Conservation (phyloP, 169 alveolate genomes). For the Plasmodium vivax region DNA sequence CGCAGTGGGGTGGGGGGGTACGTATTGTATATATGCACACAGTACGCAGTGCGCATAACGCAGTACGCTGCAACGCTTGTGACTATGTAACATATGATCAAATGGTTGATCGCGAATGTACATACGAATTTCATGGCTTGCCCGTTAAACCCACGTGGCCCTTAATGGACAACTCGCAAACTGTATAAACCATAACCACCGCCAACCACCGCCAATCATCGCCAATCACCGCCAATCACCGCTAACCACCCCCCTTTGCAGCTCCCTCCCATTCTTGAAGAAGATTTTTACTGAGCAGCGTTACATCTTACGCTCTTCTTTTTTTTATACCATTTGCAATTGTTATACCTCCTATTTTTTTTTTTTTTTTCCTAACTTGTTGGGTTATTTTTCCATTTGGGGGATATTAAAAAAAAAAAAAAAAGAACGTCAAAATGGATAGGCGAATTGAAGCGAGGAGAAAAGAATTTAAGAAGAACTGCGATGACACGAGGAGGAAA, state of each 20-base stretch:
- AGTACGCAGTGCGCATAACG: neutral
- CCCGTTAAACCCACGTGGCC: neutral
- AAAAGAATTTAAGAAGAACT: slow-evolving; percentile 88
- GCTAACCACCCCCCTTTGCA: neutral
- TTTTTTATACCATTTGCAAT: neutral
- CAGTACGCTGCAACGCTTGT: neutral
- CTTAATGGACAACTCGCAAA: neutral
- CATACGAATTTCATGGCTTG: neutral
- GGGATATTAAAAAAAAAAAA: neutral
- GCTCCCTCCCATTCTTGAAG: neutral
- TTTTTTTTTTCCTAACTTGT: neutral
- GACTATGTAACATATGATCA: neutral
- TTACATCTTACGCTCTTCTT: neutral
- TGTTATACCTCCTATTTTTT: neutral
- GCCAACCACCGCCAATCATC: neutral
- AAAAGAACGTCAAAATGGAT: slow-evolving; percentile 46
- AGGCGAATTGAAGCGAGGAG: slow-evolving; percentile 74
- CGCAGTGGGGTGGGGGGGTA: neutral
- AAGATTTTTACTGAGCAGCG: neutral
- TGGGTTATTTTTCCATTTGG: neutral
- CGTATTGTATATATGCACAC: neutral
- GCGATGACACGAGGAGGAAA: slow-evolving; percentile 92
- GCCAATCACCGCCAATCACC: neutral
- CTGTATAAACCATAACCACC: neutral
- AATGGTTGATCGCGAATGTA: neutral